Percentiles rank a stretch among this genome's conserved stretches.
Conservation (phyloP, 257 asterid species). For the Ballota nigra region DNA sequence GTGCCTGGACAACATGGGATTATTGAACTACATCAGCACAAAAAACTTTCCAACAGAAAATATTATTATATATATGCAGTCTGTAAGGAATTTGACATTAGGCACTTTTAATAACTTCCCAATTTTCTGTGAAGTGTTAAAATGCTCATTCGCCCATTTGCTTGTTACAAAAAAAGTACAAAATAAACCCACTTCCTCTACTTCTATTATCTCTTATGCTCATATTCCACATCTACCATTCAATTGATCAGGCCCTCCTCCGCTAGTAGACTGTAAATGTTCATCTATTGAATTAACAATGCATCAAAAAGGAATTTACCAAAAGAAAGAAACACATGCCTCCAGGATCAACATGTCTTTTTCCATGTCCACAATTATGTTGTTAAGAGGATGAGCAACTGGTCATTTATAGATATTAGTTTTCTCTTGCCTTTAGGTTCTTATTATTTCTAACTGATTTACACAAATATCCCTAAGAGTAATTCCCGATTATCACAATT, state of each 20-base stretch:
- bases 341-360: background rate
- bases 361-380: background rate
- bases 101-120: background rate
- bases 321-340: background rate
- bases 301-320: background rate
- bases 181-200: background rate
- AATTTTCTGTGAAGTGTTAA: background rate
- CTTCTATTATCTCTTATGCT: background rate
- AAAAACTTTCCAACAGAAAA: background rate
- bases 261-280: background rate
- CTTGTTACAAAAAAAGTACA: background rate
- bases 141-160: background rate
- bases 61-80: no score
- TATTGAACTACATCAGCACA: conserved; percentile 5
- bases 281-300: conserved; percentile 5
- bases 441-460: background rate
- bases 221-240: background rate
- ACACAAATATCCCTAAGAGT: background rate
- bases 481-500: background rate
- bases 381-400: background rate
- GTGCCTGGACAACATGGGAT: conserved; percentile 53
- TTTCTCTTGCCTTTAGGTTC: background rate
- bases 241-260: background rate
- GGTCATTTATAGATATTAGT: background rate
- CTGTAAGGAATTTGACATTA: background rate